Evolutionary conservation across 768 basidiomycete genomes (phyloP).

Genomic region (Lactifluus volemus): DNA sequence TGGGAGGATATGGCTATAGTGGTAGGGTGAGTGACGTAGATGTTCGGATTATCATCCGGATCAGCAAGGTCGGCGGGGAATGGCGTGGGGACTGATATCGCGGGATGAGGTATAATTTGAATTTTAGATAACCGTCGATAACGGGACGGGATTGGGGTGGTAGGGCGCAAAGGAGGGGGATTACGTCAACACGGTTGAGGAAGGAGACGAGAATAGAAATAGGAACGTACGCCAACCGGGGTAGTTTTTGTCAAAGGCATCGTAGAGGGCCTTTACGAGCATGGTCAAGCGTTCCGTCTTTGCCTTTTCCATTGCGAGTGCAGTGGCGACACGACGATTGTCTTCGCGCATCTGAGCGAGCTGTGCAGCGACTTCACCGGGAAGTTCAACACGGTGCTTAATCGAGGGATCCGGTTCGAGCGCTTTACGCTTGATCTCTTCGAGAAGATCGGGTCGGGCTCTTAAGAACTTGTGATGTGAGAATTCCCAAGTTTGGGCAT

Average conservation of each 20-base stretch:
- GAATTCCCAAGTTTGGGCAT: conserved; percentile 85
- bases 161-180: not conserved
- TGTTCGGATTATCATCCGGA: conserved; percentile 45
- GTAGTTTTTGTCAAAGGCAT: conserved; percentile 48
- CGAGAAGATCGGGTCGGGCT: conserved; percentile 69
- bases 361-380: conserved; percentile 66
- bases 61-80: conserved; percentile 47
- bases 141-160: not conserved
- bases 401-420: conserved; percentile 68
- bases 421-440: conserved; percentile 82
- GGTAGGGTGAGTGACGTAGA: conserved; percentile 61
- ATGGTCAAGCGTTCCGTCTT: conserved; percentile 53
- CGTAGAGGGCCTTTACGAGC: conserved; percentile 54
- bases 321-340: conserved; percentile 49
- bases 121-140: not conserved
- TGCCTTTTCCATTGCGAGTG: conserved; percentile 45
- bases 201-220: not conserved
- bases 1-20: conserved; percentile 28
- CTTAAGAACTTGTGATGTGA: conserved; percentile 81
- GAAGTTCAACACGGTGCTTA: conserved; percentile 69
- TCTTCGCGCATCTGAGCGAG: conserved; percentile 65
- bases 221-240: conserved; percentile 42
- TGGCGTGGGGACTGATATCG: conserved; percentile 24
- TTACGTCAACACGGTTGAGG: not conserved
- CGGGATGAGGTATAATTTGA: conserved; percentile 24